Evolutionary conservation across 2,329 filamentous ascomycete genomes (phyloP).

Genomic region (Aspergillus texensis): DNA sequence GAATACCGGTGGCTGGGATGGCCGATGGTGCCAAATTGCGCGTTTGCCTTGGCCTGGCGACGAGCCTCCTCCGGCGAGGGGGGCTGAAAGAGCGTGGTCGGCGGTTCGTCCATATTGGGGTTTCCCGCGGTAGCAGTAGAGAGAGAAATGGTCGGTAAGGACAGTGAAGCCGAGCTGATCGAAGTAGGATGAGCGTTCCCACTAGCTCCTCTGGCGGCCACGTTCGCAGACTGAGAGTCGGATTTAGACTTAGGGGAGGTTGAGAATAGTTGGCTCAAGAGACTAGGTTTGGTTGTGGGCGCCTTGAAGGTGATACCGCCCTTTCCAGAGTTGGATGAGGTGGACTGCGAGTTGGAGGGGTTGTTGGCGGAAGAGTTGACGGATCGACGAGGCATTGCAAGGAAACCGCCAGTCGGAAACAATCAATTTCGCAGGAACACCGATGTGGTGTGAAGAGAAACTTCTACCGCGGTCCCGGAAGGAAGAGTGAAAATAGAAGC

Average conservation of each 20-base stretch:
- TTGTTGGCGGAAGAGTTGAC: conserved; percentile 59
- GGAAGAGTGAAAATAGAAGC: not conserved
- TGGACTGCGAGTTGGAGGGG: conserved; percentile 52
- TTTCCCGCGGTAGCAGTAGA: conserved; percentile 81
- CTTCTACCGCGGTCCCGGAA: not conserved
- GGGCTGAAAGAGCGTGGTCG: conserved; percentile 84
- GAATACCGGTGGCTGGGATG: conserved; percentile 83
- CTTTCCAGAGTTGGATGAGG: conserved; percentile 58
- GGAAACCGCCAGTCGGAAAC: conserved; percentile 23
- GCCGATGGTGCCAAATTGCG: conserved; percentile 86
- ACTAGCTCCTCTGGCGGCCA: conserved; percentile 69
- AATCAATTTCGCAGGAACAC: conserved; percentile 17
- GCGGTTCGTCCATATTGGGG: conserved; percentile 70
- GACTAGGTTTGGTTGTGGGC: conserved; percentile 66
- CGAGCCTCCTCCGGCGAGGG: conserved; percentile 81
- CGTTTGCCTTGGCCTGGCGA: conserved; percentile 74
- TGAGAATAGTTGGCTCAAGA: conserved; percentile 81
- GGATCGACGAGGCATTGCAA: conserved; percentile 65
- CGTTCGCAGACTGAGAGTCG: conserved; percentile 53
- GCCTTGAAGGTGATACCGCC: conserved; percentile 52
- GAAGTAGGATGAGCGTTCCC: conserved; percentile 54
- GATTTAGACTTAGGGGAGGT: conserved; percentile 75
- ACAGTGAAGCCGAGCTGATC: conserved; percentile 72
- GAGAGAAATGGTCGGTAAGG: conserved; percentile 86
- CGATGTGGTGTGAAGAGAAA: conserved; percentile 12